Percentiles rank a stretch among this genome's conserved stretches.
Evolutionary conservation across 306 rosid genomes (phyloP).

Genomic region (Biancaea sappan): DNA sequence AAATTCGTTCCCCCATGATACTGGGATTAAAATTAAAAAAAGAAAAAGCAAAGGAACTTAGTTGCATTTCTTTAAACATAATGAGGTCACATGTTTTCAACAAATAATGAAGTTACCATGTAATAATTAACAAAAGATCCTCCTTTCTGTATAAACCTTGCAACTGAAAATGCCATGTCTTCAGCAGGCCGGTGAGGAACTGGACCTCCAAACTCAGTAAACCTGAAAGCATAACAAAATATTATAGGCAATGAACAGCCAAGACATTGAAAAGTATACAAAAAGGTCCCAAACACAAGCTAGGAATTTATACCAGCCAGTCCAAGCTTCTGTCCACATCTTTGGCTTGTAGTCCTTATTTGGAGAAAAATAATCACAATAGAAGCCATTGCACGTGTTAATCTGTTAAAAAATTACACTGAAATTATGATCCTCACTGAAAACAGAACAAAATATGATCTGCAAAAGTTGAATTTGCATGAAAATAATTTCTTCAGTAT

Average conservation of each 20-base stretch:
- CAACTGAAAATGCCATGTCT: constrained; percentile 93
- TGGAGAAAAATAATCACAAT: constrained; percentile 94
- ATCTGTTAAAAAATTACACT: constrained; percentile 54
- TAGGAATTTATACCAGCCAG: constrained; percentile 71
- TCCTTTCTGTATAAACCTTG: constrained; percentile 92
- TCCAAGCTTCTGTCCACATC: constrained; percentile 99
- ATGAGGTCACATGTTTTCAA: constrained; percentile 4
- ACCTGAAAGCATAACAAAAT: constrained; percentile 54
- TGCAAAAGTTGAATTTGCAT: not conserved
- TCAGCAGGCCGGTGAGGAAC: constrained; percentile 95
- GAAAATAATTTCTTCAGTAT: constrained; percentile 30
- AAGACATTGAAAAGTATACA: not conserved
- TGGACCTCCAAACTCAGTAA: constrained; percentile 89
- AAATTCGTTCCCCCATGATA: constrained; percentile 98
- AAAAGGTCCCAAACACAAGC: constrained; percentile 28
- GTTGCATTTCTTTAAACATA: constrained; percentile 22
- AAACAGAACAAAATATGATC: constrained; percentile 2
- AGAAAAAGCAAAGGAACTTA: constrained; percentile 19
- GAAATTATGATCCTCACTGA: not conserved
- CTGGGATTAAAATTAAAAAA: constrained; percentile 53
- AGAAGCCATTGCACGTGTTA: constrained; percentile 94
- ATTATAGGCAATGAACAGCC: constrained; percentile 18
- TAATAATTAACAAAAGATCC: constrained; percentile 90
- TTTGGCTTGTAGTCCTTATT: constrained; percentile 95
- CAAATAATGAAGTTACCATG: constrained; percentile 63